phyloP scores from a whole-genome alignment of 192 early-diverging fungal species.

The Obelidium mucronatum region DNA sequence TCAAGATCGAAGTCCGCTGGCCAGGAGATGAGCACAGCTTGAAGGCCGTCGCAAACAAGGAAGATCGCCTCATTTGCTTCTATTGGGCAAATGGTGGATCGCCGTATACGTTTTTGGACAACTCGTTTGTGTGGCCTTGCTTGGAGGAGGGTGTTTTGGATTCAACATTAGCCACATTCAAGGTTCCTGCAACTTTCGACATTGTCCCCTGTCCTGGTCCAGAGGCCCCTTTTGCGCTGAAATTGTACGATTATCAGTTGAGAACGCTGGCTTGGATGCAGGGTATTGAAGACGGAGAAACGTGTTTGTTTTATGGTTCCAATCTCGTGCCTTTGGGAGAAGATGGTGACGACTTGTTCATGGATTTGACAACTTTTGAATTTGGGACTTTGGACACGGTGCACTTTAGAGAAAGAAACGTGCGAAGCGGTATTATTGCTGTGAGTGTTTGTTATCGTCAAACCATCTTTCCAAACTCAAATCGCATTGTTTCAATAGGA shows the following conservation, averaged over 20 bases:
- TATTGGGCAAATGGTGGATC: constrained; percentile 18
- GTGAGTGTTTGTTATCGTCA: neutral
- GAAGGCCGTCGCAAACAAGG: neutral
- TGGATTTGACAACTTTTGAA: neutral
- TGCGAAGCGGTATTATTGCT: neutral
- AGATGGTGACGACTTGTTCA: constrained; percentile 2
- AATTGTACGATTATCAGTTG: constrained; percentile 18
- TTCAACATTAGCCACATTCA: neutral
- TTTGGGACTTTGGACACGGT: neutral
- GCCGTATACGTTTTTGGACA: neutral
- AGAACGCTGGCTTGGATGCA: constrained; percentile 18
- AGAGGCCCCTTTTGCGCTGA: constrained; percentile 1
- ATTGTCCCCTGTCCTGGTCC: constrained; percentile 9
- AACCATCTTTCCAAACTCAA: neutral
- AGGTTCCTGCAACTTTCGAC: constrained; percentile 32
- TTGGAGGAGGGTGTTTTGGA: neutral
- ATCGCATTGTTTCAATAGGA: neutral
- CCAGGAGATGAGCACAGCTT: neutral
- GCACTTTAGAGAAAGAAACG: neutral
- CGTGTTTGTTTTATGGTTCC: neutral
- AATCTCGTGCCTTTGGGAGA: constrained; percentile 2
- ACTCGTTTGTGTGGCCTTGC: neutral
- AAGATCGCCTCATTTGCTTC: neutral
- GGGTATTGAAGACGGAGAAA: constrained; percentile 18
- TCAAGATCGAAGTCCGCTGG: constrained; percentile 24